Base-by-base conservation (phyloP, 192 early-diverging fungal genomes). In the Coemansia sp. region DNA sequence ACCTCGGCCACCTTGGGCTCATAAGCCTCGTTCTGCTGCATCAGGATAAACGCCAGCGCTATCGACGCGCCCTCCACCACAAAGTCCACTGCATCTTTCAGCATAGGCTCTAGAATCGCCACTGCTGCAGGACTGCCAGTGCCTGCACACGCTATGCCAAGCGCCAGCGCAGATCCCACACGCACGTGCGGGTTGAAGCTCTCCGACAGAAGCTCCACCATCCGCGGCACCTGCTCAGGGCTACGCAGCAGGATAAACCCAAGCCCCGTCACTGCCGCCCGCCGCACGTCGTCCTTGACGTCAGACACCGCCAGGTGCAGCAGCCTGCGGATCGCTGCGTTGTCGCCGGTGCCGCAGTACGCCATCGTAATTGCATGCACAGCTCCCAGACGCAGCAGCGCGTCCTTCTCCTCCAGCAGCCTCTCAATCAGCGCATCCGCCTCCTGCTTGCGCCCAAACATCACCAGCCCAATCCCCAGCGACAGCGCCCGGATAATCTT, bases 121-220 rank as follows among this genome's bases (percentile, higher is more conserved):
- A 99, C 82, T 2, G 97, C 96, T 51, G 96, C 94, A 73, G 81
- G 69, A 50, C 89, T 86, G 10, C 93, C 95, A 7, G 95, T 94
- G 33, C 96, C 95, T 12, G 97, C 96, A 42, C 96, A 99, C 21
- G 95, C 90, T 70, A 99, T 96, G 50, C 96, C 97, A 33, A 99
- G 83, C 14, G 97, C 97, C 48, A 98, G 66, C 39, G 93, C 90
- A 8, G 96, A 94, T 30, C 97, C 97, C 62, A 96, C 93, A 12
- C 97, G 90, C 22, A 99, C 97, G 59, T 99, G 94, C 44, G 97
- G 96, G 81, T 99, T 99, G 77, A 91, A 99, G 75, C 93, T 95
- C 76, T 99, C 94, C 25, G 94, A 86, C 34, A 99, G 81, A 7
- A 98, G 83, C 84, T 99, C 93, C 17, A 99, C 97, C 63, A 99